Evolutionary conservation across 1,284 basidiomycete species (phyloP), one percentile per base, ranked within the genome.

Genomic region (Ganoderma lucidum): DNA sequence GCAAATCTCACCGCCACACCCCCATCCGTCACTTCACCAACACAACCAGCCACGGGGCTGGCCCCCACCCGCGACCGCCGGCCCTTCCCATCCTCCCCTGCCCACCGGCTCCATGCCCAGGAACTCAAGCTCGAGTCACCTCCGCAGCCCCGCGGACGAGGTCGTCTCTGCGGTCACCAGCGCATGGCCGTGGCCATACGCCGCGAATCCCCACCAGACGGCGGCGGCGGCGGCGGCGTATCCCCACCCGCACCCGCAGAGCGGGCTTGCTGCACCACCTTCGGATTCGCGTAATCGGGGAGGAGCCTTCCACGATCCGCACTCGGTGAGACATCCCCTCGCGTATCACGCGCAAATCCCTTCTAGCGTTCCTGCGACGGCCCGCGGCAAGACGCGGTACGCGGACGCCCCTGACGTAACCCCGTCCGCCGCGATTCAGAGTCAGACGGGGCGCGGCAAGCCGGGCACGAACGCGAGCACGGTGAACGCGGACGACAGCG

Each of bases 61-160:
- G 62, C 4, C 63, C 32, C 53, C 62, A n/a, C 53, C 66, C 55
- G 58, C 65, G 28, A 28, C 15, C 28, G 58, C 63, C 62, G 63
- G 55, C 32, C 65, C 37, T 62, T 19, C 62, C 14, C 67, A 41
- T n/a, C n/a, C 35, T 6, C 35, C 35, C 8, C 9, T 23, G n/a
- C 8, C 58, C 58, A 17, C 32, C 14, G 15, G 19, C 56, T 37
- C 58, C 6, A 39, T n/a, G 9, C 3, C 42, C 39, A 61, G 17
- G 37, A 28, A 28, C 37, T n/a, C 71, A 19, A 44, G 45, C 63
- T 61, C 69, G 9, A 65, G 45, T 53, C 42, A 12, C 44, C 44
- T 70, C 53, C 66, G 62, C 37, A 72, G 69, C 65, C 69, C 71
- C 45, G 71, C 69, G 15, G 71, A 72, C 67, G 69, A 72, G 62